phyloP scores from a whole-genome alignment of 1,139 yeast species.

The Kodamaea anthophila region DNA sequence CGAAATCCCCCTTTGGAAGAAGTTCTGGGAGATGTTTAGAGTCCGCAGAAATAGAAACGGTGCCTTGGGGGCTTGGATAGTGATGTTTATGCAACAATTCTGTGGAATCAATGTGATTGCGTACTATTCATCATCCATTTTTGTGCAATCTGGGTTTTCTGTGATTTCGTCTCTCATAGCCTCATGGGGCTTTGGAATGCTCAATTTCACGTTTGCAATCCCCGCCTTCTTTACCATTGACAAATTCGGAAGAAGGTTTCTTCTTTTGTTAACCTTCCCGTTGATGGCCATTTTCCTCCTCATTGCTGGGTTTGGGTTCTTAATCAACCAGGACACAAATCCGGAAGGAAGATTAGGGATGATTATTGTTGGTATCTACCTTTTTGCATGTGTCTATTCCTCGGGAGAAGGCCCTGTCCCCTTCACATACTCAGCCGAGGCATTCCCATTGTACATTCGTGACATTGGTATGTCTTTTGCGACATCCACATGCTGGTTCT shows the following conservation, averaged over 20 bases:
- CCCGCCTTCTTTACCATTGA: constrained; percentile 85
- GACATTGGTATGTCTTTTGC: constrained; percentile 84
- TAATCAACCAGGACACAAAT: constrained; percentile 41
- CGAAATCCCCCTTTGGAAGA: constrained; percentile 46
- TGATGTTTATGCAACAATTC: constrained; percentile 88
- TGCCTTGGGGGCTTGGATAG: constrained; percentile 70
- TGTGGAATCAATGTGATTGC: constrained; percentile 91
- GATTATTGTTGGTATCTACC: constrained; percentile 65
- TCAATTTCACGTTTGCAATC: constrained; percentile 73
- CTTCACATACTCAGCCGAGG: constrained; percentile 83
- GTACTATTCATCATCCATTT: constrained; percentile 70
- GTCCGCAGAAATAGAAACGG: constrained; percentile 82
- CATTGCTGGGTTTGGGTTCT: constrained; percentile 72
- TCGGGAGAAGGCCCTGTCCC: constrained; percentile 94
- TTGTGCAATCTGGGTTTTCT: constrained; percentile 59
- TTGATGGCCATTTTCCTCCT: constrained; percentile 62
- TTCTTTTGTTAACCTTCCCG: constrained; percentile 74
- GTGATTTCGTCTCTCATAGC: constrained; percentile 63
- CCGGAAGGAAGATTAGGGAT: constrained; percentile 55
- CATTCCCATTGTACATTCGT: constrained; percentile 77
- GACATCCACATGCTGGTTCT: constrained; percentile 81
- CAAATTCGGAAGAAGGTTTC: constrained; percentile 67
- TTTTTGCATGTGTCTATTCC: constrained; percentile 69
- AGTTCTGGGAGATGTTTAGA: constrained; percentile 51
- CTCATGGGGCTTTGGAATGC: constrained; percentile 81